Base-by-base conservation (phyloP, 1,284 basidiomycete genomes). In the Pseudozyma flocculosa region DNA sequence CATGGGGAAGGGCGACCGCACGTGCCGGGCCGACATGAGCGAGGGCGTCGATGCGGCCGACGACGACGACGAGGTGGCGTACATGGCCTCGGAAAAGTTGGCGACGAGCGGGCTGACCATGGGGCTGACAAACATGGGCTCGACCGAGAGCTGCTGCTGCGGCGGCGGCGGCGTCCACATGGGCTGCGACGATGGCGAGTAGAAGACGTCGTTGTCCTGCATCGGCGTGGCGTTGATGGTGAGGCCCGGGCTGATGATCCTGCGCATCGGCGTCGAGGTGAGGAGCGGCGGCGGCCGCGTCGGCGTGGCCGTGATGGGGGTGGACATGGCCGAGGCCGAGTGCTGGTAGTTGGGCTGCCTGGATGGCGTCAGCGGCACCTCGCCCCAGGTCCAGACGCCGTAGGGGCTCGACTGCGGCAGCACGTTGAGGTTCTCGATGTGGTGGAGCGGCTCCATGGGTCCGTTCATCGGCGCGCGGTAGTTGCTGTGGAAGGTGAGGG, bases 401-500 rank as follows among this genome's bases (percentile, higher is more conserved):
- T 64, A 54, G 34, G 61, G 61, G 50, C 61, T 64, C 30, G 56
- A 56, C 13, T 53, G 61, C 21, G 61, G 56, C 50, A 60, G 43
- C 40, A 50, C 54, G 48, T 58, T 63, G 50, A 63, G 55, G 45
- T 50, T 59, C 53, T 64, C 61, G 14, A 54, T 34, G 11, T 4
- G 4, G 15, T 4, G 32, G 32, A 17, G 7, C 4, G 32, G 15
- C 32, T 34, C 32, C 32, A 34, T 34, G 7, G 15, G 32, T 4
- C 32, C 32, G 5, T 56, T 50, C 52, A 57, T 32, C 19, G 61
- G 61, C 61, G 60, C 50, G 43, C 61, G 57, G 19, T 53, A 52
- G 48, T 54, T 56, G 48, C 56, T 64, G 56, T 64, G 61, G 56
- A 64, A 64, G 45, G 61, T 64, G 48, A 64, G 61, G 40, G 61